Base-by-base conservation (phyloP, 495 filamentous ascomycete genomes). In the Aspergillus diversus region DNA sequence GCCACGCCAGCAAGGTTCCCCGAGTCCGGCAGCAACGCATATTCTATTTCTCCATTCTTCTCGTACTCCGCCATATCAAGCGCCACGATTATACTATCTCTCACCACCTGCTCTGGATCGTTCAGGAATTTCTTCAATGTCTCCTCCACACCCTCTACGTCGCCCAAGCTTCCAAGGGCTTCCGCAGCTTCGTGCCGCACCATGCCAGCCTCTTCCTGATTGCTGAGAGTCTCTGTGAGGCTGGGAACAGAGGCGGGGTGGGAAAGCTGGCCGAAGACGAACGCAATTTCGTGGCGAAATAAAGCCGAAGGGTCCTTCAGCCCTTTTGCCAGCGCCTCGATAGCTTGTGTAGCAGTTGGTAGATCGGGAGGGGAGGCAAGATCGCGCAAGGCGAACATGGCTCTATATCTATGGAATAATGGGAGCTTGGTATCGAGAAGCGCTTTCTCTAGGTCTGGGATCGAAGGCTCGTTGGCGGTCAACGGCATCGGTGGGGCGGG, bases 21-120 rank as follows among this genome's bases (percentile, higher is more conserved):
- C 17, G 67, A 79, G 66, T 89, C 86, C 8, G 92, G 92, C 57
- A 98, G 84, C 67, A 96, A 78, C 31, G 93, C 96, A 81, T 99
- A 99, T 70, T 99, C 92, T 16, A 86, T 77, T 76, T 96, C 85
- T 16, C 90, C 90, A 69, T 85, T 92, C 83, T 90, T 93, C 83
- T 99, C 95, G 71, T 90, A 97, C 73, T 96, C 93, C 3, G 92
- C 95, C 96, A 99, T 99, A 73, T 99, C 95, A 58, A 99, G 77
- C 17, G 95, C 95, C 54, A 99, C 95, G 66, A 97, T 84, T 34
- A 97, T 88, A 71, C 93, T 97, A 69, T 99, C 95, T 55, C 93
- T 85, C 39, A 99, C 95, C 4, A 99, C 92, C 67, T 91, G 85
- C 75, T 97, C 95, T 46, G 89, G 86, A 74, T 98, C 96, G 67